These are phyloP conservation scores for Histomonas meleagridis DNA, from an alignment of 208 protist genomes.

Conservation along the genomic window DNA sequence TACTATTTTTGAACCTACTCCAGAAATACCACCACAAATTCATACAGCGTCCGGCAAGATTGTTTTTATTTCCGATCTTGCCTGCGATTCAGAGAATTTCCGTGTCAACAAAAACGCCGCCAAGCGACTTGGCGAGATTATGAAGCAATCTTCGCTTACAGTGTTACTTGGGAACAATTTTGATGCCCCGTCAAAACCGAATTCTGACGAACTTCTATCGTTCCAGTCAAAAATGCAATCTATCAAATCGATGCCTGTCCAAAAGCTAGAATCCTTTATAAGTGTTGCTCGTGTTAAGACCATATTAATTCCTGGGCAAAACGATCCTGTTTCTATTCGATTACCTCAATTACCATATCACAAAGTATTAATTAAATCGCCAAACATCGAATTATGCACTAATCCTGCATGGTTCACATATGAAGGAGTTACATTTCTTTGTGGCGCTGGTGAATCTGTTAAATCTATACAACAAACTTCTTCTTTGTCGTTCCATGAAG, in stretches of 20 bases:
- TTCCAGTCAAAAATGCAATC: neutral
- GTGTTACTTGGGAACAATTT: constrained; percentile 5
- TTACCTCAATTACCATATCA: constrained; percentile 11
- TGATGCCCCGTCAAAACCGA: neutral
- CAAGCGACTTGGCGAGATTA: neutral
- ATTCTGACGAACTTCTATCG: neutral
- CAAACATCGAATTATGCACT: neutral
- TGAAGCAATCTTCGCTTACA: neutral
- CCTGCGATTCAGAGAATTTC: neutral
- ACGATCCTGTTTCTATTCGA: neutral
- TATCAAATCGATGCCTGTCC: neutral
- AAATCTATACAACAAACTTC: neutral
- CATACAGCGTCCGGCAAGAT: neutral
- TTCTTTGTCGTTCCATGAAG: neutral
- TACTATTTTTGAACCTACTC: neutral
- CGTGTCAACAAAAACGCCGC: too few species aligned
- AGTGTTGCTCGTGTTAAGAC: neutral
- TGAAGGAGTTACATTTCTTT: neutral
- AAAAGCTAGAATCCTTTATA: neutral
- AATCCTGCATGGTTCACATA: neutral
- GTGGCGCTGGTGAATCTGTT: neutral
- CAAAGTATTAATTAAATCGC: neutral
- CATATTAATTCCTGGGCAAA: neutral
- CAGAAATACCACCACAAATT: neutral
- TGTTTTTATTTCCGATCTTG: neutral